A percentile compares a stretch with the other conserved stretches of the same genome.
Conservation (phyloP, 768 basidiomycete species). For the Terana coerulea region DNA sequence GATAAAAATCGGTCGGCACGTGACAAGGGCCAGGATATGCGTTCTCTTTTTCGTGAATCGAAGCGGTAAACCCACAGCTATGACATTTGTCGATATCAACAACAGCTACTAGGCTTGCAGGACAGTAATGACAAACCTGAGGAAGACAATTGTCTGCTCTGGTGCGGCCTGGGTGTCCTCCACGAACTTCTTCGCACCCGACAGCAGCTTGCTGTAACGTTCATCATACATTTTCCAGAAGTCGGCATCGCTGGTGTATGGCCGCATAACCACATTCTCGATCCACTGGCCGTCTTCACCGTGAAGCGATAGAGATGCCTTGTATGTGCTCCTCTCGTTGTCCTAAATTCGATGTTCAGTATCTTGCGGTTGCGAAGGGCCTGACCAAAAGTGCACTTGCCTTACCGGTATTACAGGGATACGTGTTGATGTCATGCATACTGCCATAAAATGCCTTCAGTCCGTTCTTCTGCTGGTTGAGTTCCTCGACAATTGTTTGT, state of each 20-base stretch:
- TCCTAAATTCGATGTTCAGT: background rate
- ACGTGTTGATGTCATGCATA: constrained; percentile 87
- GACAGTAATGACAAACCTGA: constrained; percentile 55
- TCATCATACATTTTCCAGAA: constrained; percentile 73
- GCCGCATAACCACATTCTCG: constrained; percentile 78
- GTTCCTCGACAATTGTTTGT: constrained; percentile 84
- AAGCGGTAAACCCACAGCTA: constrained; percentile 93
- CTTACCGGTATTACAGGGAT: constrained; percentile 75
- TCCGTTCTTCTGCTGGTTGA: constrained; percentile 68
- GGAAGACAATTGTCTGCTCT: constrained; percentile 71
- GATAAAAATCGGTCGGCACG: constrained; percentile 82
- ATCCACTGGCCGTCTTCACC: constrained; percentile 83
- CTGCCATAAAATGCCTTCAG: constrained; percentile 78
- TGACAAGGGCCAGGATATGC: constrained; percentile 93
- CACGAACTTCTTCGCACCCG: constrained; percentile 68
- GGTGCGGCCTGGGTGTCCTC: constrained; percentile 55
- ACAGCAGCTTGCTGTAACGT: constrained; percentile 57
- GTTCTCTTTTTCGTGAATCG: constrained; percentile 80
- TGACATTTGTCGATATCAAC: background rate
- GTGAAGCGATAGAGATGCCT: constrained; percentile 76
- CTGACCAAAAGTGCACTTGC: background rate
- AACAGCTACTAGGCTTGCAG: background rate
- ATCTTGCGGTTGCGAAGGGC: background rate
- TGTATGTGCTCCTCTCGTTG: constrained; percentile 74
- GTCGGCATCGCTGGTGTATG: constrained; percentile 63